Evolutionary conservation across 805 yeast genomes (phyloP).

Genomic region (Metschnikowia proteae): DNA sequence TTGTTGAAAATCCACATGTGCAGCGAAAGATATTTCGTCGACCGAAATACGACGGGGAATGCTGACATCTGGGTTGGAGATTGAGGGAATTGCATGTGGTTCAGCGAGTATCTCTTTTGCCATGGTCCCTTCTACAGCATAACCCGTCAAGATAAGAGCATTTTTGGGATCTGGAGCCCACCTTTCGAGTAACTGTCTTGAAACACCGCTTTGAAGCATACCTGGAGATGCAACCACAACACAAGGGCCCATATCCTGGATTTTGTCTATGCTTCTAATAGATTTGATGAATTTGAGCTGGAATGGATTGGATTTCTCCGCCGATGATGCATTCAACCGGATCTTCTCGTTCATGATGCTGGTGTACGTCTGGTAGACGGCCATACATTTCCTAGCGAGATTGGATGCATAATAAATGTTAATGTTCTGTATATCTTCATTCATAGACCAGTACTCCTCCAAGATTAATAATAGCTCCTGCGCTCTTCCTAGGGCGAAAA

Average conservation of each 20-base stretch:
- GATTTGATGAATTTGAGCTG: slow-evolving; percentile 81
- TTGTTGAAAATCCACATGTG: slow-evolving; percentile 96
- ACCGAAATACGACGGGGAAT: slow-evolving; percentile 84
- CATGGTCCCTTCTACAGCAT: slow-evolving; percentile 97
- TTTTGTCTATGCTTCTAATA: slow-evolving; percentile 71
- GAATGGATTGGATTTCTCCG: slow-evolving; percentile 66
- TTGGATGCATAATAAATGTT: slow-evolving; percentile 90
- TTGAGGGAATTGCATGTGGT: slow-evolving; percentile 85
- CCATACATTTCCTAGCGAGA: slow-evolving; percentile 93
- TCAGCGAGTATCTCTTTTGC: slow-evolving; percentile 86
- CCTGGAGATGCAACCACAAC: slow-evolving; percentile 98
- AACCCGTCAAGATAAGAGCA: slow-evolving; percentile 86
- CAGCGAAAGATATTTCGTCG: slow-evolving; percentile 98
- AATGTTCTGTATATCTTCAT: slow-evolving; percentile 75
- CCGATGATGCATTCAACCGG: slow-evolving; percentile 49
- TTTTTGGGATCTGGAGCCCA: slow-evolving; percentile 98
- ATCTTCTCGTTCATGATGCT: slow-evolving; percentile 96
- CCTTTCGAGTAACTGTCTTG: slow-evolving; percentile 83
- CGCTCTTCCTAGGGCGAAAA: slow-evolving; percentile 94
- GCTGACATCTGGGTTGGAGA: slow-evolving; percentile 71
- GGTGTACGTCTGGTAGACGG: slow-evolving; percentile 93
- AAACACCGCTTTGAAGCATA: slow-evolving; percentile 94
- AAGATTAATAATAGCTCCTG: slow-evolving; percentile 86
- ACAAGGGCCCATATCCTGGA: slow-evolving; percentile 93
- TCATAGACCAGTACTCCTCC: slow-evolving; percentile 91